Percentiles rank a stretch among this genome's conserved stretches.
Evolutionary conservation across 805 yeast genomes (phyloP).

Genomic region (Lachancea waltii): DNA sequence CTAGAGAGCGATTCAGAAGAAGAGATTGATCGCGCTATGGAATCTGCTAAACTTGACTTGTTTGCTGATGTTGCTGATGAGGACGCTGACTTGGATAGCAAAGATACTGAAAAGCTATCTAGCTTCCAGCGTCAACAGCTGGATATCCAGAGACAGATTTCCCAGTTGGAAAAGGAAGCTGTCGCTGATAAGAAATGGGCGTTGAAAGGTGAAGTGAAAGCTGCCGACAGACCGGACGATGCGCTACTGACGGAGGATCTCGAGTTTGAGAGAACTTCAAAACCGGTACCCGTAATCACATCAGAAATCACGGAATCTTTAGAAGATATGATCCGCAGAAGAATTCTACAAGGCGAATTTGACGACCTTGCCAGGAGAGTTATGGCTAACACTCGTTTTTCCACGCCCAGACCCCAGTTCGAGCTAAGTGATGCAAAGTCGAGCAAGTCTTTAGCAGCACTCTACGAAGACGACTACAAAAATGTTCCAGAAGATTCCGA

Average conservation of each 20-base stretch:
- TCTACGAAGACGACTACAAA: conserved; percentile 80
- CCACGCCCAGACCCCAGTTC: conserved; percentile 45
- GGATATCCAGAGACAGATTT: conserved; percentile 69
- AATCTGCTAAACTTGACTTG: conserved; percentile 54
- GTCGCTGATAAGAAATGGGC: conserved; percentile 92
- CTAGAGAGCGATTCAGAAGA: conserved; percentile 25
- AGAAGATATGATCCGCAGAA: conserved; percentile 81
- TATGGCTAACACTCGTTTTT: conserved; percentile 58
- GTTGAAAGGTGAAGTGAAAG: conserved; percentile 84
- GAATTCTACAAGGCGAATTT: conserved; percentile 69
- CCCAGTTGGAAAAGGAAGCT: conserved; percentile 74
- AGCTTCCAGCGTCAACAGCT: conserved; percentile 79
- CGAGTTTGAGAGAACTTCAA: conserved; percentile 88
- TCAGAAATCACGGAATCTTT: conserved; percentile 77
- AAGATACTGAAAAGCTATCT: conserved; percentile 39
- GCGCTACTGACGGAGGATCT: conserved; percentile 74
- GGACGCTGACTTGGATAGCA: conserved; percentile 22
- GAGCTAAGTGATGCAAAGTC: conserved; percentile 83
- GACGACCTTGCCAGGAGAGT: conserved; percentile 78
- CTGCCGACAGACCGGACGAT: conserved; percentile 76
- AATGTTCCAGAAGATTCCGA: conserved; percentile 43
- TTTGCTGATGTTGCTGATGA: conserved; percentile 41
- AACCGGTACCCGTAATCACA: conserved; percentile 94
- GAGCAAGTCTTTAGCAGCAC: conserved; percentile 79
- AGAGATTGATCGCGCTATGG: conserved; percentile 5